Evolutionary conservation across 345 rosid genomes (phyloP), one percentile per base, ranked within the genome.

Genomic region (Dimocarpus longan): DNA sequence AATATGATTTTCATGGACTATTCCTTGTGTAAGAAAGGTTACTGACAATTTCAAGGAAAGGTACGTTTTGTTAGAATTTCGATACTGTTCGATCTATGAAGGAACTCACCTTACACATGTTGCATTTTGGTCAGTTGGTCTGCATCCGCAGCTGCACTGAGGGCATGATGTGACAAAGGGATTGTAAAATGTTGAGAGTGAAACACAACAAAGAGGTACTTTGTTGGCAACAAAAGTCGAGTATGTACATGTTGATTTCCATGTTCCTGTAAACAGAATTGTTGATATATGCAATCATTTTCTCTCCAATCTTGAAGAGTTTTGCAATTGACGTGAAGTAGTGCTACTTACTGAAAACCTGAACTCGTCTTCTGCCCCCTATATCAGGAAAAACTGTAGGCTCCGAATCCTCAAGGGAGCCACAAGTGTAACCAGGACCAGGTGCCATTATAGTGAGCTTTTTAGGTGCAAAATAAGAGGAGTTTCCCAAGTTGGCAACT

Each of bases 141-240:
- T 88, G 84, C 93, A 88, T 10, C 93, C 95, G 75, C 93, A 91
- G 85, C 93, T 88, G 82, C 91, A 88, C 16, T 15, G 60, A 10
- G 87, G 88, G 77, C 93, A 91, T 3, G 85, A 16, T 60, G 90
- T 88, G 85, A 91, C n/a, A 48, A 42, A 72, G 13, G 90, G 83
- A 71, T 82, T 90, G 78, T 85, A 90, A 78, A 91, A 90, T 57
- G 91, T 85, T 22, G 93, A 90, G 65, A 91, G 88, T 5, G 92
- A 87, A n/a, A 87, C 85, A 50, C 92, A 91, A 16, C 92, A 90
- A 54, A 59, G 28, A 0, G 87, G 93, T 68, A 78, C 70, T 81
- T 79, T 82, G 69, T 84, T 87, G 0, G 91, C 95, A 69, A 88
- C 10, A 66, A 90, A 88, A 73, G 80, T 83, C 9, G 90, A 88